Conservation (phyloP, 345 rosid species). For the Citrus australasica region DNA sequence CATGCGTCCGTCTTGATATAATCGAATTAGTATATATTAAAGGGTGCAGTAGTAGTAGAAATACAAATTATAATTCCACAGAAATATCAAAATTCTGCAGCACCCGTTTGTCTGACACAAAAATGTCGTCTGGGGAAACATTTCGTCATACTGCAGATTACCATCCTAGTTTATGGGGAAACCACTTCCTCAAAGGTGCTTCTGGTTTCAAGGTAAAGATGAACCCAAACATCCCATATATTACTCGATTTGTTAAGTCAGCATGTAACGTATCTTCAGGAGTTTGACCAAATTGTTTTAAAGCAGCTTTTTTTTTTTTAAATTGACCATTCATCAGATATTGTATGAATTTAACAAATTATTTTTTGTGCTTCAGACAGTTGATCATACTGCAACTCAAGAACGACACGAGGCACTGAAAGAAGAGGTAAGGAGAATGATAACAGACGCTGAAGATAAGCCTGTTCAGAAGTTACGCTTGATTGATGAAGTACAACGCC, state of each 20-base stretch:
- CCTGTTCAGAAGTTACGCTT: constrained; percentile 11
- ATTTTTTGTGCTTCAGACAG: neutral
- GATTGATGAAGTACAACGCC: constrained; percentile 30
- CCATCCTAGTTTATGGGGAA: constrained; percentile 26
- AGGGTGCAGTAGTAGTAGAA: too few species aligned
- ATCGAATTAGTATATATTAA: too few species aligned
- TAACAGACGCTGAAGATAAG: neutral
- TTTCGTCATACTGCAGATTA: neutral
- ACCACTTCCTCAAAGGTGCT: constrained; percentile 11
- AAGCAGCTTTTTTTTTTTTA: neutral
- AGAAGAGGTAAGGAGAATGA: constrained; percentile 24
- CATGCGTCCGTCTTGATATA: too few species aligned
- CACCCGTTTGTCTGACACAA: neutral
- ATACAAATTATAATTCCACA: too few species aligned
- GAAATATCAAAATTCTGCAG: neutral
- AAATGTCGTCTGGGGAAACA: neutral
- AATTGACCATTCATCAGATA: too few species aligned
- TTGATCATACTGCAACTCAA: neutral
- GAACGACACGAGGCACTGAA: constrained; percentile 2
- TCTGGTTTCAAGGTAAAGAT: constrained; percentile 1
- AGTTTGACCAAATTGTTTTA: neutral
- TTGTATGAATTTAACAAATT: neutral
- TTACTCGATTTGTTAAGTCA: neutral
- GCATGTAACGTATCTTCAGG: neutral
- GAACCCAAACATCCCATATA: neutral